Conservation (phyloP, 2,329 filamentous ascomycete species). For the Parastagonospora nodorum region DNA sequence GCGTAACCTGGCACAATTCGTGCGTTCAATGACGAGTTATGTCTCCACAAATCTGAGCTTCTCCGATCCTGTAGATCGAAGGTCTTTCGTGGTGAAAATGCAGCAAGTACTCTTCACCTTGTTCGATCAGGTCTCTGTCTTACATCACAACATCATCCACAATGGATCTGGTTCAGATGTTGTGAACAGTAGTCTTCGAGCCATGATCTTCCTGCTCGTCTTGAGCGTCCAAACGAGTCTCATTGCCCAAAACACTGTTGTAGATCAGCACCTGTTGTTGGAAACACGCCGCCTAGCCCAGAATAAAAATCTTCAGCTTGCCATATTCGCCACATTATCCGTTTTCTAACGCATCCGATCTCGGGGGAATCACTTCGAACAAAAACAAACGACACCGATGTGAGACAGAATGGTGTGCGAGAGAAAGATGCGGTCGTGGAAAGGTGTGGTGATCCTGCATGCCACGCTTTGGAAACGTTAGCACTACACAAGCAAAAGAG, state of each 20-base stretch:
- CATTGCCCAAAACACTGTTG: slow-evolving; percentile 35
- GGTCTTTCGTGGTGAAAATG: slow-evolving; percentile 51
- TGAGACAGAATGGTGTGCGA: slow-evolving; percentile 56
- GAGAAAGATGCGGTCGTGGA: slow-evolving; percentile 52
- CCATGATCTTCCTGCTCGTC: slow-evolving; percentile 38
- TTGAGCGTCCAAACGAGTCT: slow-evolving; percentile 34
- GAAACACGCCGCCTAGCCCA: slow-evolving; percentile 41
- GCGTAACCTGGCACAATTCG: slow-evolving; percentile 22
- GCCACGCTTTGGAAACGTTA: slow-evolving; percentile 48
- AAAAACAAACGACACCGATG: slow-evolving; percentile 46
- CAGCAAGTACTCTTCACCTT: slow-evolving; percentile 41
- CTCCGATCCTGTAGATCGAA: slow-evolving; percentile 60
- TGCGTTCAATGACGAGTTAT: slow-evolving; percentile 57
- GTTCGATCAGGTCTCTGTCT: slow-evolving; percentile 20
- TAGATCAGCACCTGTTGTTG: slow-evolving; percentile 12
- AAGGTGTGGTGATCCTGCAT: slow-evolving; percentile 54
- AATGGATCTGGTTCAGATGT: background rate
- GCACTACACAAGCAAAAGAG: slow-evolving; percentile 35
- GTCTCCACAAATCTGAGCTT: slow-evolving; percentile 57
- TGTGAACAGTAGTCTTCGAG: slow-evolving; percentile 9
- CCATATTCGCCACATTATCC: too few species aligned
- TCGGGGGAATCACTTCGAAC: slow-evolving; percentile 54
- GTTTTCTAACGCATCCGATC: slow-evolving; percentile 37
- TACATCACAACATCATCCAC: slow-evolving; percentile 13
- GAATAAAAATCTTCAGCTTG: too few species aligned